Evolutionary conservation across 2,329 filamentous ascomycete species (phyloP).

Genomic region (Zymoseptoria tritici): DNA sequence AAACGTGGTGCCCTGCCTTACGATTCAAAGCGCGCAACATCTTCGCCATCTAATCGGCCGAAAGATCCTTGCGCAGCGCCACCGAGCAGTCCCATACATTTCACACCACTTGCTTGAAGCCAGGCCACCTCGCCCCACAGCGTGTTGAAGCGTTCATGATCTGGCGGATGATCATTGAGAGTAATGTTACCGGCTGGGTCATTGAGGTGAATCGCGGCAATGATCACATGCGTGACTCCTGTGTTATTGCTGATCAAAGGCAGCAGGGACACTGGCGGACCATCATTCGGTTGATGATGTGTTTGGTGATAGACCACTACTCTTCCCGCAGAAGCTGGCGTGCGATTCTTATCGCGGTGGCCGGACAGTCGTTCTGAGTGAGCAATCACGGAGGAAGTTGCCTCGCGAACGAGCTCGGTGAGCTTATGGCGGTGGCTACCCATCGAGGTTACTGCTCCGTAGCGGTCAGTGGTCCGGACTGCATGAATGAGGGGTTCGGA

Average conservation of each 20-base stretch:
- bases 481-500: not conserved
- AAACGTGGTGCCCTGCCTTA: not conserved
- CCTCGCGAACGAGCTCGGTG: not conserved
- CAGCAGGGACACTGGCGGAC: slow-evolving; percentile 53
- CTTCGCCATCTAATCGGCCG: slow-evolving; percentile 51
- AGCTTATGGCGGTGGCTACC: not conserved
- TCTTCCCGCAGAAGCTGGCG: slow-evolving; percentile 13
- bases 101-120: slow-evolving; percentile 66
- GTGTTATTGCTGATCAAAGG: slow-evolving; percentile 54
- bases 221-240: slow-evolving; percentile 70
- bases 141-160: slow-evolving; percentile 54
- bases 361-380: not conserved
- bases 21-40: slow-evolving; percentile 56
- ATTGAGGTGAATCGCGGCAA: slow-evolving; percentile 82
- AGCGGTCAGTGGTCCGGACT: not conserved
- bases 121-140: slow-evolving; percentile 72
- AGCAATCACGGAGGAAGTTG: not conserved
- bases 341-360: not conserved
- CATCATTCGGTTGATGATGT: slow-evolving; percentile 45
- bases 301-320: slow-evolving; percentile 59
- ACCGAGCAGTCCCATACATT: slow-evolving; percentile 79
- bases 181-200: slow-evolving; percentile 58
- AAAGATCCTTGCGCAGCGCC: slow-evolving; percentile 69
- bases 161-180: slow-evolving; percentile 70
- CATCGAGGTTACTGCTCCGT: not conserved